Base-by-base conservation (phyloP, 257 asterid genomes). In the Rubia yunnanensis region DNA sequence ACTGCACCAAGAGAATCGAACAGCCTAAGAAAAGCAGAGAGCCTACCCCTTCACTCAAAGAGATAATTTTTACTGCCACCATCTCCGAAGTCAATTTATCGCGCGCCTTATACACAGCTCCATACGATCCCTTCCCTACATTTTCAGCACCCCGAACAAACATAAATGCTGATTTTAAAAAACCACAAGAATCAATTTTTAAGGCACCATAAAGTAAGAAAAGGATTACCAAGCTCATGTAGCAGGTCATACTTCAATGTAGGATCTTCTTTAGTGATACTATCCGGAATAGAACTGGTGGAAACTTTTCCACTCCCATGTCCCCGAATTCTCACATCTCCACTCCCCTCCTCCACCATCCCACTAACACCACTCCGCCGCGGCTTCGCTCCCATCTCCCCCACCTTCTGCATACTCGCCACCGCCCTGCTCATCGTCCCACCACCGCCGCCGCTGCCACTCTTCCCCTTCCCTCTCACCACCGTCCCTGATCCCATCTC, bases 41-140 rank as follows among this genome's bases (percentile, higher is more conserved):
- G 34, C 82, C 63, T 84, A 92, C 97, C 95, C 99, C 97, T 90
- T 94, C 97, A 50, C 88, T 73, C 77, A 94, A 79, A 53, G 99
- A 94, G 78, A 94, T 94, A 63, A 94, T 94, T 88, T 94, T 94
- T 82, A 94, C 82, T 67, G 99, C 99, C 74, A 94, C 97, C 84
- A 86, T 70, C 69, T 94, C 97, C 65, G 96, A 94, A 64, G 99
- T 94, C 77, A 77, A 78, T 68, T 80, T 63, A 78, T 94, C 97
- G 36, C 99, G 88, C 81, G 99, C 99, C 82, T 94, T 94, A 72
- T 88, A 90, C 54, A 94, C 99, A 60, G 95, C 83, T 66, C 97
- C 97, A 66, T 90, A 90, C 57, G 99, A 94, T 66, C 99, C 97
- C 84, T 94, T 90, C 80, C 99, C 99, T 92, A 83, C 69, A 63